Evolutionary conservation across 2,329 filamentous ascomycete species (phyloP), one percentile per base, ranked within the genome.

Genomic region (Penicillium sp.): DNA sequence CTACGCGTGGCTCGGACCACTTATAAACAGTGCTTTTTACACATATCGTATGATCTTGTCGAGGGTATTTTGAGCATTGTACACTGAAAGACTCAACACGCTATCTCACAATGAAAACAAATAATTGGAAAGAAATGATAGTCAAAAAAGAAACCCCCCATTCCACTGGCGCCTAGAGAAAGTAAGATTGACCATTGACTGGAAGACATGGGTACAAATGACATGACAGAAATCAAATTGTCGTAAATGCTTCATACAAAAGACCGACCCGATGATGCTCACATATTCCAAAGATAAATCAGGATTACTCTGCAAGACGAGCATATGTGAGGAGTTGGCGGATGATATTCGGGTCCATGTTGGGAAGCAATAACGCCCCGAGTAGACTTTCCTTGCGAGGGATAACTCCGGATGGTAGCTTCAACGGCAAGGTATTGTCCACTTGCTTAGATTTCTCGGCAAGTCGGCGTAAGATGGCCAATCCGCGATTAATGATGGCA

Each of bases 321-420:
- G 84, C 84, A 75, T 86, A 89, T 49, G 84, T 82, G 68, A 88
- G 86, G 58, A 93, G 73, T 66, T 91, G 85, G 67, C 85, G 85
- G 58, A 93, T 75, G 65, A 92, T 80, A 53, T 71, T 71, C 3
- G 84, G 82, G 59, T 89, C 86, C 62, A 84, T 84, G 49, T 86
- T 86, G 61, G 83, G 82, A 75, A 90, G 86, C 64, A 86, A 82
- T 65, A 92, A 75, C 19, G 87, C 86, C 16, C 85, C 83, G 42
- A 93, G 80, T 37, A 93, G 76, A 60, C 81, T 85, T 58, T 91
- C 87, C 58, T 84, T 85, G 26, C 84, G 83, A 3, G 89, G 89
- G 49, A 92, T 73, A 11, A 87, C 82, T 48, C 83, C 82, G 1
- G 83, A 78, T 7, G 88, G 87, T 56, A 89, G 78, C 33, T 79